These are phyloP conservation scores for Zymoseptoria tritici DNA, from an alignment of 2,329 filamentous ascomycete species.

Conservation along the genomic window DNA sequence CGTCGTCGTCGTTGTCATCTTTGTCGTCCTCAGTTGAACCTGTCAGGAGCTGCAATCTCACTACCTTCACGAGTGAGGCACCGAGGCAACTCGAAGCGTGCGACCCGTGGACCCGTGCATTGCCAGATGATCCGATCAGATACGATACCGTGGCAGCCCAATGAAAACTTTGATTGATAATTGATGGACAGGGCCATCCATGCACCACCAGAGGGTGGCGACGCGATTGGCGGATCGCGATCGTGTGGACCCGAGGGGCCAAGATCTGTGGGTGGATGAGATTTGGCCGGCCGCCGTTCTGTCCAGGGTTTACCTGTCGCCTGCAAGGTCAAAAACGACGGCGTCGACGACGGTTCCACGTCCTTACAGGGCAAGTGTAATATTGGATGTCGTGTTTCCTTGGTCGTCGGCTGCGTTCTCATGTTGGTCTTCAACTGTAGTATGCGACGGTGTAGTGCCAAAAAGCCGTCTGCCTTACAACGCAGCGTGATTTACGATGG, in stretches of 20 bases:
- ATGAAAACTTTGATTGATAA: background rate
- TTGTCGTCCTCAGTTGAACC: too few species aligned
- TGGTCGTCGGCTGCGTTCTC: background rate
- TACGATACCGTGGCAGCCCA: background rate
- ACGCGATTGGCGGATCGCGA: background rate
- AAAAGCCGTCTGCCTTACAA: background rate
- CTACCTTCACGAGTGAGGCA: too few species aligned
- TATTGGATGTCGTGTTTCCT: background rate
- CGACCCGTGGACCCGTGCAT: too few species aligned
- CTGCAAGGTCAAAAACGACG: background rate
- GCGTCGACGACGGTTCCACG: background rate
- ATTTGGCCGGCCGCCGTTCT: background rate
- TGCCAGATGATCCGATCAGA: background rate
- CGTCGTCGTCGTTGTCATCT: too few species aligned
- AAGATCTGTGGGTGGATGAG: background rate
- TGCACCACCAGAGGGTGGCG: background rate
- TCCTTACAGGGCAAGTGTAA: background rate
- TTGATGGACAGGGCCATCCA: background rate
- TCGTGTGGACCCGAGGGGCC: background rate
- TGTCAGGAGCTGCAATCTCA: too few species aligned
- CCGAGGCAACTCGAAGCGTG: too few species aligned
- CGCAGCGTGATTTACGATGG: background rate
- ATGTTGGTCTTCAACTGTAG: too few species aligned
- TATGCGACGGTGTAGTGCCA: too few species aligned
- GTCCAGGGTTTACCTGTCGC: background rate